phyloP scores from a whole-genome alignment of 2,329 filamentous ascomycete genomes.

The Ceratocystis destructans region DNA sequence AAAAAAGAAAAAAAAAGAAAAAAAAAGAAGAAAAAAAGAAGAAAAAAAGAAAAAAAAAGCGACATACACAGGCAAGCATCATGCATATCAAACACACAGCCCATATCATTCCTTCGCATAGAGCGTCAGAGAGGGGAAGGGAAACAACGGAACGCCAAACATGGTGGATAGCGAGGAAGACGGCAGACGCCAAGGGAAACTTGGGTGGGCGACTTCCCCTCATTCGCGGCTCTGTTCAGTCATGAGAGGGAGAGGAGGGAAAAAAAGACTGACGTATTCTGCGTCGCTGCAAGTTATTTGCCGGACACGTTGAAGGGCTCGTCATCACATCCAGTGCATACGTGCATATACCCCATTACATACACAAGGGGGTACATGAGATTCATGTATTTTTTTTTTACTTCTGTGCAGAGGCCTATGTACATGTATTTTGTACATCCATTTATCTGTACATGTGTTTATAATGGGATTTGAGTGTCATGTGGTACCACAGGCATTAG shows the following conservation, averaged over 20 bases:
- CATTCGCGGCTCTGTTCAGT: too few species aligned
- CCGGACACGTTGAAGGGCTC: neutral
- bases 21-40: neutral
- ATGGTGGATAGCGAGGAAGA: too few species aligned
- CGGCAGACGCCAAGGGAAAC: too few species aligned
- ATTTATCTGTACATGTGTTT: neutral
- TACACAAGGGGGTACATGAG: neutral
- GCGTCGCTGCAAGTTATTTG: neutral
- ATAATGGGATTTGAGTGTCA: neutral
- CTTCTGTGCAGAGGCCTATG: neutral
- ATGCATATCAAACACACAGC: too few species aligned
- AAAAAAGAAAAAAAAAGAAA: neutral
- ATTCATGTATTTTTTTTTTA: neutral
- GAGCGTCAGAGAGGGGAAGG: too few species aligned
- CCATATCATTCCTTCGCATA: too few species aligned
- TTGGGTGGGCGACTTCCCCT: too few species aligned
- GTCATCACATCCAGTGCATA: neutral
- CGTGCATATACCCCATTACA: neutral
- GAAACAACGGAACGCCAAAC: too few species aligned
- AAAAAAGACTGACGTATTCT: neutral
- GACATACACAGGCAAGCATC: too few species aligned
- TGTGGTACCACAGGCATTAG: constrained; percentile 7
- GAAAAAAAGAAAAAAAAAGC: neutral
- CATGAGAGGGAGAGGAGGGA: neutral
- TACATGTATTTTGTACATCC: neutral